Evolutionary conservation across 208 protist species (phyloP), one percentile per base, ranked within the genome.

Genomic region (Leishmania major): DNA sequence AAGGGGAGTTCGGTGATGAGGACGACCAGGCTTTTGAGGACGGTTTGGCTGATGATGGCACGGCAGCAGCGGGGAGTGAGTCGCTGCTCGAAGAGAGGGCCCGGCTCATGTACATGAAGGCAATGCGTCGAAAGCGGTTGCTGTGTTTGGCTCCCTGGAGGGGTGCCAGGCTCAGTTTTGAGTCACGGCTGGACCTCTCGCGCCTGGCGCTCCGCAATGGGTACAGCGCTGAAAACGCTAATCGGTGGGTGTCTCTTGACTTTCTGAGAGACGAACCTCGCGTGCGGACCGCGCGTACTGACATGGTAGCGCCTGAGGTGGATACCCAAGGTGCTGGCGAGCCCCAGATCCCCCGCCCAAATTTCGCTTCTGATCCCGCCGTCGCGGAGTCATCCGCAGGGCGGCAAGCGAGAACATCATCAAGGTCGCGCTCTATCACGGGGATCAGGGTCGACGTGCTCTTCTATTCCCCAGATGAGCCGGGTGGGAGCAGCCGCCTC

Each of bases 121-220:
- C 66, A 6, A 43, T 71, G 0, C 31, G 17, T n/a, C 66, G 45
- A 10, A 75, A 47, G 71, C 45, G 22, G 2, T 31, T 37, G 6
- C 19, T 71, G 25, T 66, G 4, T 10, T 10, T 4, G 35, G n/a
- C 0, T 17, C 7, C 62, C 47, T 64, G 73, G 72, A 40, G n/a
- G 43, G 0, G 0, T 19, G 31, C 53, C 31, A 43, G 2, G n/a
- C 59, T 89, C 28, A 70, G n/a, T 0, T 5, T 55, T 0, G 22
- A 47, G 31, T 84, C 70, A 0, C 83, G 82, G 10, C 59, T 89
- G 3, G 77, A 82, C 15, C 71, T 89, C 35, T 79, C 87, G n/a
- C 28, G 11, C 11, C 45, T 89, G 7, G 78, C 82, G 0, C 70
- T 87, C n/a, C 77, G 71, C 15, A 79, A 80, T 19, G 76, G 80